A percentile compares a stretch with the other conserved stretches of the same genome.
Conservation (phyloP, 257 asterid species). For the Gynochthodes officinalis region DNA sequence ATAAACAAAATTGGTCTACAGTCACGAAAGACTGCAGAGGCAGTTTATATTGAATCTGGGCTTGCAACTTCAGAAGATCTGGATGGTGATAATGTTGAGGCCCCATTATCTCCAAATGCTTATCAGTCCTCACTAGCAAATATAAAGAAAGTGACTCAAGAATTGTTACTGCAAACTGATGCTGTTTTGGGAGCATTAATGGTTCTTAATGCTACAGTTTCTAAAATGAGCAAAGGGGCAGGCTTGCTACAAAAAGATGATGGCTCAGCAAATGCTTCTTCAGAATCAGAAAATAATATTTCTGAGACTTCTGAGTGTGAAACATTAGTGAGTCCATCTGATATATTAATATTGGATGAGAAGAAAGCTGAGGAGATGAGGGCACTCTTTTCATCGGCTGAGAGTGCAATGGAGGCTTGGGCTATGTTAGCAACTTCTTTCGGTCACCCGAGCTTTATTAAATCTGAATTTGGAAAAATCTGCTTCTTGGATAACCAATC, state of each 20-base stretch:
- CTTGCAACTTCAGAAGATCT: conserved; percentile 69
- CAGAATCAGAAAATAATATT: conserved; percentile 28
- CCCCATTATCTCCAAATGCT: conserved; percentile 20
- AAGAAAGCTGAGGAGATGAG: conserved; percentile 94
- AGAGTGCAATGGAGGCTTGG: conserved; percentile 99
- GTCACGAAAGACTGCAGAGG: conserved; percentile 71
- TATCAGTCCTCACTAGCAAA: conserved; percentile 54
- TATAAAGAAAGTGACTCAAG: conserved; percentile 77
- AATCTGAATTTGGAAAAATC: conserved; percentile 89
- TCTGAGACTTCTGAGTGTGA: conserved; percentile 25
- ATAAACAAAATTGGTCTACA: conserved; percentile 64
- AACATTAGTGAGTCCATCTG: conserved; percentile 22
- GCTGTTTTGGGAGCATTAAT: conserved; percentile 80
- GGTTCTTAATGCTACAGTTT: conserved; percentile 86
- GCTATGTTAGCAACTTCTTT: conserved; percentile 90
- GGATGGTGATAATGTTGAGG: conserved; percentile 31
- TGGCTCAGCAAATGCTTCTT: conserved; percentile 31
- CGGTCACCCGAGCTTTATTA: conserved; percentile 94
- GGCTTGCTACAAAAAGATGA: conserved; percentile 40
- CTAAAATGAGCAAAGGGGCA: conserved; percentile 55
- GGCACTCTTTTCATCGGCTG: conserved; percentile 87
- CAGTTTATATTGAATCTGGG: conserved; percentile 75
- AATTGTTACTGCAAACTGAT: conserved; percentile 79
- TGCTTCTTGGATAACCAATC: conserved; percentile 85
- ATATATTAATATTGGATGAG: conserved; percentile 54